These are phyloP conservation scores for Akanthomyces muscarius DNA, from an alignment of 2,329 filamentous ascomycete species.

Conservation along the genomic window DNA sequence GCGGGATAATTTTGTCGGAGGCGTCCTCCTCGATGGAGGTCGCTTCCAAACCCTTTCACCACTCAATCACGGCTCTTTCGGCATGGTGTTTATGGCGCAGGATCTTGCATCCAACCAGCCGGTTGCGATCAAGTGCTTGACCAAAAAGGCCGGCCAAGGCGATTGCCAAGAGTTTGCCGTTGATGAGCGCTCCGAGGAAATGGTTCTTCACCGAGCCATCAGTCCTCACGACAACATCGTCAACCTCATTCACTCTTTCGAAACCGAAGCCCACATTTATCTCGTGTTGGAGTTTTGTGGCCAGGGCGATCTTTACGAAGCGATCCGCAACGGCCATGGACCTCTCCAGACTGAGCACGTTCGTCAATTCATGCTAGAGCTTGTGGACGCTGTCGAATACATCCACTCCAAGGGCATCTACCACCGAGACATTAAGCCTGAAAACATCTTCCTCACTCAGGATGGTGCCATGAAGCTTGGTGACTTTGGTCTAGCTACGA, in stretches of 20 bases:
- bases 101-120: conserved; percentile 71
- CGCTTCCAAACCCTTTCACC: conserved; percentile 89
- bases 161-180: conserved; percentile 63
- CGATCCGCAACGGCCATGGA: conserved; percentile 82
- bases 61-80: conserved; percentile 97
- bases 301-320: conserved; percentile 95
- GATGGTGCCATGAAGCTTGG: conserved; percentile 91
- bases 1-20: conserved; percentile 73
- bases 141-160: conserved; percentile 67
- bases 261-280: conserved; percentile 86
- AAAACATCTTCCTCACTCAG: conserved; percentile 94
- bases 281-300: conserved; percentile 93
- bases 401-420: conserved; percentile 90
- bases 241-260: conserved; percentile 85
- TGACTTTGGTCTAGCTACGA: conserved; percentile 91
- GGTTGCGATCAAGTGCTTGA: conserved; percentile 95
- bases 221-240: conserved; percentile 86
- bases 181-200: conserved; percentile 79
- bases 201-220: conserved; percentile 74
- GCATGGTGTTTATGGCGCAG: conserved; percentile 93
- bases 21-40: conserved; percentile 71
- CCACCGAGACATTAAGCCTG: conserved; percentile 97
- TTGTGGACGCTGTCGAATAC: conserved; percentile 83
- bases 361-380: conserved; percentile 92
- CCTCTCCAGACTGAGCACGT: conserved; percentile 95